Evolutionary conservation across 75 land plant species (phyloP), one percentile per base, ranked within the genome.

Genomic region (Adiantum capillusveneris): DNA sequence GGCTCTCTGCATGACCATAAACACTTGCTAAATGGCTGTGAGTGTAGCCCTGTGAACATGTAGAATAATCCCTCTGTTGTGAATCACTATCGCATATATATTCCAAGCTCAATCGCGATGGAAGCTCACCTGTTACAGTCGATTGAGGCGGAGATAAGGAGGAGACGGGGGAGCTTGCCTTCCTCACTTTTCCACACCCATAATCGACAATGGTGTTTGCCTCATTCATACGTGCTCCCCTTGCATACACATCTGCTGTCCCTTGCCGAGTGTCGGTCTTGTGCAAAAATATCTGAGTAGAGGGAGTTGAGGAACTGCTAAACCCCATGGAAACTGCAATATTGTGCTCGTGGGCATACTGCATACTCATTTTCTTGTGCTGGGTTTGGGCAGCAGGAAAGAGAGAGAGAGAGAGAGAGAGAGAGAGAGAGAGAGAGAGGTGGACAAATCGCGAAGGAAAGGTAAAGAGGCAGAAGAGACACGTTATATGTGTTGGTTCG

Each of bases 301-400:
- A 21, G 22, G 50, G 17, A 21, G 50, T 14, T 46, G 50, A 21
- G 14, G 14, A 21, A 46, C 14, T 21, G 5, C 12, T 14, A 46
- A 3, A 5, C 13, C 50, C 50, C 18, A 21, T 6, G 17, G 50
- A 17, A 46, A 46, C 50, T 46, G 50, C 50, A 46, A 18, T 21
- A 18, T 21, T 46, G 50, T 46, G 22, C 17, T 46, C 22, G 6
- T 14, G 50, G 14, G 50, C 2, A 46, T 46, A 46, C 2, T 17
- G 50, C 13, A 46, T 46, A 46, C 50, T 46, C 50, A 46, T 46
- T 34, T 34, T 9, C 37, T 34, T n/a, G n/a, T n/a, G n/a, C n/a
- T n/a, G n/a, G n/a, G n/a, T n/a, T n/a, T n/a, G n/a, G n/a, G n/a
- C n/a, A n/a, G n/a, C n/a, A n/a, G n/a, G n/a, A n/a, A n/a, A n/a